Base-by-base conservation (phyloP, 805 yeast species). In the Sugiyamaella marilandica region DNA sequence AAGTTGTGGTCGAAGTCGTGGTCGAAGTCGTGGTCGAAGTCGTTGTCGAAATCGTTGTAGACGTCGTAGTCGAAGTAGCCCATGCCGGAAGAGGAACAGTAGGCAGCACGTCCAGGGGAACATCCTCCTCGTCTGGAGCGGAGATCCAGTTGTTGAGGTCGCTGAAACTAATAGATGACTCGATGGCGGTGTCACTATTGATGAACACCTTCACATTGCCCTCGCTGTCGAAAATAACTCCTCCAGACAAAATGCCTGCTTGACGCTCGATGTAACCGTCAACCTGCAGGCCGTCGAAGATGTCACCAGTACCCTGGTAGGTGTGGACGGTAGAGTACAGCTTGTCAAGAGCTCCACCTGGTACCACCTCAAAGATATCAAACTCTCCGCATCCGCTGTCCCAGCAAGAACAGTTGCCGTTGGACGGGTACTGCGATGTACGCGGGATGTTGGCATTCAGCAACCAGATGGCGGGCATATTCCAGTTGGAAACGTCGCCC, bases 391-490 rank as follows among this genome's bases (percentile, higher is more conserved):
- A 94, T 56, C 98, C 98, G 52, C 95, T 79, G 51, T 79, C 65
- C 99, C 99, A 94, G 80, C 99, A 94, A 33, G 97, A 89, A 77
- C 98, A 92, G 19, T 79, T 68, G 24, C 83, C 69, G 14, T 46
- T 31, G 55, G 75, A 74, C 70, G 97, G 97, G 73, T 94, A 94
- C 75, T 94, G 98, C 66, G 83, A 73, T 61, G 97, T 91, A 80
- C 99, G 87, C 74, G 99, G 97, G 67, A 91, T 84, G 77, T 87
- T 87, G 58, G 96, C 96, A 71, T 91, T 91, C 69, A 91, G 81
- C 71, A 91, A 76, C 98, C 98, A 91, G 63, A 91, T 80, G 56
- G 98, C 97, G 61, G 99, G 99, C 98, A 94, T 92, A 71, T 94
- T 97, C 65, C 78, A 78, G 77, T 91, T 89, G 64, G 65, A 69